phyloP scores from a whole-genome alignment of 495 filamentous ascomycete species.

The Jackrogersella minutella region DNA sequence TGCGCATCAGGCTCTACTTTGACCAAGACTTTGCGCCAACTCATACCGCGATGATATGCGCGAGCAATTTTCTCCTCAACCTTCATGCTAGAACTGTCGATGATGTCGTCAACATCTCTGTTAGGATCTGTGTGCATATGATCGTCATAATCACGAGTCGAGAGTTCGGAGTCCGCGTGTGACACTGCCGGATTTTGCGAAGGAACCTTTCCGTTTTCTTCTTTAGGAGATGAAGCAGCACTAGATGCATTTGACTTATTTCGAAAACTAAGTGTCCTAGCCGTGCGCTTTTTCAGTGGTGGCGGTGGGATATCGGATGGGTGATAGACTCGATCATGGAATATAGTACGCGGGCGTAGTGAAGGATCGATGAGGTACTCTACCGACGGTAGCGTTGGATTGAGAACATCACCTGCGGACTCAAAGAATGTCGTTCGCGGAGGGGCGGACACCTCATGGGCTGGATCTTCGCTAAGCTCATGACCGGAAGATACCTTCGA shows the following conservation, averaged over 20 bases:
- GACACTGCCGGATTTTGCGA: slow-evolving; percentile 20
- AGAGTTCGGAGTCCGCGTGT: slow-evolving; percentile 44
- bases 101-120: slow-evolving; percentile 52
- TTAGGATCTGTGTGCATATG: slow-evolving; percentile 46
- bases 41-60: slow-evolving; percentile 87
- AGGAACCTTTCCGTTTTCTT: slow-evolving; percentile 19
- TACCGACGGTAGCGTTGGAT: slow-evolving; percentile 82
- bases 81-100: slow-evolving; percentile 71
- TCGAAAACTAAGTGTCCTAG: slow-evolving; percentile 46
- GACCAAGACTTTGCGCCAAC: slow-evolving; percentile 96
- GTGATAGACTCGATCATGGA: slow-evolving; percentile 95
- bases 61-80: slow-evolving; percentile 98
- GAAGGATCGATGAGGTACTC: slow-evolving; percentile 84
- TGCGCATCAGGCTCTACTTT: slow-evolving; percentile 96
- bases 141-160: slow-evolving; percentile 52
- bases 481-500: slow-evolving; percentile 54
- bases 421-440: slow-evolving; percentile 94
- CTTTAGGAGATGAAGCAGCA: slow-evolving; percentile 28
- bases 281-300: slow-evolving; percentile 65
- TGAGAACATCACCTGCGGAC: slow-evolving; percentile 88
- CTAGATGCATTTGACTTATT: slow-evolving; percentile 31
- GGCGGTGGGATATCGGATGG: slow-evolving; percentile 92
- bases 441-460: slow-evolving; percentile 66
- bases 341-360: slow-evolving; percentile 88
- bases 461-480: slow-evolving; percentile 52